A percentile compares a stretch with the other conserved stretches of the same genome.
phyloP scores from a whole-genome alignment of 768 basidiomycete species.

The Psilocybe tampanensis region DNA sequence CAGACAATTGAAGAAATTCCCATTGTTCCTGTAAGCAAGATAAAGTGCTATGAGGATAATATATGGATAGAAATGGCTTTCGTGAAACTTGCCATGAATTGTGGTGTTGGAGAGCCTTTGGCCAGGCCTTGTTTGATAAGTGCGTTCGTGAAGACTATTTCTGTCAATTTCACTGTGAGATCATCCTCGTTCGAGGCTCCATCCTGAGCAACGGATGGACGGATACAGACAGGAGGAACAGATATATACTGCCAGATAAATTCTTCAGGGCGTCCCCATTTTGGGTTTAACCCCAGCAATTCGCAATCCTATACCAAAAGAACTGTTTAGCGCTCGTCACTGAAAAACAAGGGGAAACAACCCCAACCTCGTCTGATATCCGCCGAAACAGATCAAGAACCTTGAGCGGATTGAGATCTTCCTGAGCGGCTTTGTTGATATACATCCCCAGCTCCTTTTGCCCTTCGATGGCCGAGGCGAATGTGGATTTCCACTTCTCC shows the following conservation, averaged over 20 bases:
- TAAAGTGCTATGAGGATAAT: neutral
- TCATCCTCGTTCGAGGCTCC: slow-evolving; percentile 99
- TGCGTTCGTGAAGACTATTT: slow-evolving; percentile 94
- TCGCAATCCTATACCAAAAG: slow-evolving; percentile 77
- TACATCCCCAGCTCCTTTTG: slow-evolving; percentile 87
- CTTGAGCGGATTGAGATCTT: slow-evolving; percentile 94
- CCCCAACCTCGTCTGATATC: slow-evolving; percentile 88
- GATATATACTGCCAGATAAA: slow-evolving; percentile 99
- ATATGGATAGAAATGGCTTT: neutral
- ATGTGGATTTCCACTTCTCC: slow-evolving; percentile 85
- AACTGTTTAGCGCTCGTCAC: neutral
- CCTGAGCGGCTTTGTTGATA: slow-evolving; percentile 84
- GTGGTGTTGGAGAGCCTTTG: slow-evolving; percentile 85
- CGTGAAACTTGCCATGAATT: slow-evolving; percentile 71
- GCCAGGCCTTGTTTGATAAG: slow-evolving; percentile 88
- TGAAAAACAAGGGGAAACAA: neutral
- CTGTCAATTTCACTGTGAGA: slow-evolving; percentile 94
- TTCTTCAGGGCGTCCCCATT: slow-evolving; percentile 91
- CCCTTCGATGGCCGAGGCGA: slow-evolving; percentile 78
- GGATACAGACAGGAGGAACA: slow-evolving; percentile 96
- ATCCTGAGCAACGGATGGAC: slow-evolving; percentile 96
- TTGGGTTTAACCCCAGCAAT: slow-evolving; percentile 86
- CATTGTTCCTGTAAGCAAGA: slow-evolving; percentile 78
- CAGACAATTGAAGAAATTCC: slow-evolving; percentile 93
- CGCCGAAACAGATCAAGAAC: slow-evolving; percentile 90